Percentiles rank a stretch among this genome's conserved stretches.
phyloP scores from a whole-genome alignment of 1,284 basidiomycete genomes.

The Ganoderma leucocontextum region DNA sequence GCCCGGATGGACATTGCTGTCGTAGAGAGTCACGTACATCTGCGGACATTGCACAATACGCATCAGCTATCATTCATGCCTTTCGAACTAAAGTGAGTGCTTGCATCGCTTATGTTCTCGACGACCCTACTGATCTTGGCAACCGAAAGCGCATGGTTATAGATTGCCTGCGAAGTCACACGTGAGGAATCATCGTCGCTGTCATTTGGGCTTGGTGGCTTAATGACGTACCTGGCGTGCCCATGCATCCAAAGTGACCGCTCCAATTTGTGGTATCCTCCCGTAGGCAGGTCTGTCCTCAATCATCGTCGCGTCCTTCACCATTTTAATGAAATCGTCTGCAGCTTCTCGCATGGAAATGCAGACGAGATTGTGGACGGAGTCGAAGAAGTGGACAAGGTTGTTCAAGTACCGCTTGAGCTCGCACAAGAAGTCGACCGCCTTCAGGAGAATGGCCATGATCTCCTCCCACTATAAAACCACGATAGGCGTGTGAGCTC shows the following conservation, averaged over 20 bases:
- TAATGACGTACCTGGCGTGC: conserved; percentile 13
- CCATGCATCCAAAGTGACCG: conserved; percentile 19
- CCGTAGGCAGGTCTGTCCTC: neutral
- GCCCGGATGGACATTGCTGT: conserved; percentile 23
- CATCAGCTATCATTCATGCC: neutral
- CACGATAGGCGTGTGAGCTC: no score
- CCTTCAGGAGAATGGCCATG: conserved; percentile 15
- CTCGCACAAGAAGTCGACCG: conserved; percentile 24
- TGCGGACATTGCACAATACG: no score
- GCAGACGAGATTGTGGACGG: conserved; percentile 24
- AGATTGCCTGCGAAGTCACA: conserved; percentile 16
- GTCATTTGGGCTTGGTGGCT: neutral
- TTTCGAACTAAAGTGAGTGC: neutral
- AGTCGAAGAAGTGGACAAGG: conserved; percentile 25
- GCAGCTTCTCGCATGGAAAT: conserved; percentile 19
- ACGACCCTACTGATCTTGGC: conserved; percentile 25
- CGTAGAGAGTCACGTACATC: conserved; percentile 28
- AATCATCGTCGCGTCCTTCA: conserved; percentile 20
- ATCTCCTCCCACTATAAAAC: conserved; percentile 24
- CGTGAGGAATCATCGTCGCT: neutral
- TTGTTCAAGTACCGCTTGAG: conserved; percentile 25
- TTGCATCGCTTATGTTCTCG: conserved; percentile 25
- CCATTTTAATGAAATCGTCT: conserved; percentile 19
- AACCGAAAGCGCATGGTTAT: conserved; percentile 21
- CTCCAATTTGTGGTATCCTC: neutral